phyloP scores from a whole-genome alignment of 495 filamentous ascomycete genomes.

The Neurospora sp. region DNA sequence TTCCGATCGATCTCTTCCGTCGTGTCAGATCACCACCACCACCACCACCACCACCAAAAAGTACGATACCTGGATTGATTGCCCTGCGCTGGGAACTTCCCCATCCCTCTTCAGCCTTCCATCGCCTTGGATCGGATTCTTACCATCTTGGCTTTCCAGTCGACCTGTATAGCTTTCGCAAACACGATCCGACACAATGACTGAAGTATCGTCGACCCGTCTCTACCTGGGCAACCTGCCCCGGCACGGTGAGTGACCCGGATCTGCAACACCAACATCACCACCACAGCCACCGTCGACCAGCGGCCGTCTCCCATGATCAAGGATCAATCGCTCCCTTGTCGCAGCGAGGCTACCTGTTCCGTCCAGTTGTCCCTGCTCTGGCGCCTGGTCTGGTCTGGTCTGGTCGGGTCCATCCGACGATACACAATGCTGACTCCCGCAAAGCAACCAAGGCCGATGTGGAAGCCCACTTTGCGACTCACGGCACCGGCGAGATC shows the following conservation, averaged over 20 bases:
- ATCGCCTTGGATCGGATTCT: not conserved
- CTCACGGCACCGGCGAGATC: constrained; percentile 91
- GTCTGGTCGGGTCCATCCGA: not conserved
- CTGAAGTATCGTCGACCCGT: constrained; percentile 81
- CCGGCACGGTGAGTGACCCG: constrained; percentile 68
- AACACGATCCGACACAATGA: constrained; percentile 32
- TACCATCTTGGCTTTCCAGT: constrained; percentile 4
- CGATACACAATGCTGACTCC: constrained; percentile 9
- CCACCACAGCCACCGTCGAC: not conserved
- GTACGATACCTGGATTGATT: not conserved
- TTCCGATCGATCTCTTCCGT: not conserved
- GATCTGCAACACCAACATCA: constrained; percentile 24
- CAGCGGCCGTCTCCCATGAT: not conserved
- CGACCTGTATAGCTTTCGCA: not conserved
- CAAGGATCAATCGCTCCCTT: not conserved
- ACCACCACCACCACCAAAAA: not conserved
- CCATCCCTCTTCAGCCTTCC: not conserved
- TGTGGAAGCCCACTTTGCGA: constrained; percentile 90
- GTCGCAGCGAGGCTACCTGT: not conserved
- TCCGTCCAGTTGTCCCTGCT: not conserved
- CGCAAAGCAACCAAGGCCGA: constrained; percentile 83
- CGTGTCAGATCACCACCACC: not conserved
- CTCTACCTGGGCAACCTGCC: constrained; percentile 97
- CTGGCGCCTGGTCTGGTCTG: not conserved
- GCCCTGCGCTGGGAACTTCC: not conserved